These are phyloP conservation scores for Calonectria pauciramosa DNA, from an alignment of 2,329 filamentous ascomycete genomes.

Conservation along the genomic window DNA sequence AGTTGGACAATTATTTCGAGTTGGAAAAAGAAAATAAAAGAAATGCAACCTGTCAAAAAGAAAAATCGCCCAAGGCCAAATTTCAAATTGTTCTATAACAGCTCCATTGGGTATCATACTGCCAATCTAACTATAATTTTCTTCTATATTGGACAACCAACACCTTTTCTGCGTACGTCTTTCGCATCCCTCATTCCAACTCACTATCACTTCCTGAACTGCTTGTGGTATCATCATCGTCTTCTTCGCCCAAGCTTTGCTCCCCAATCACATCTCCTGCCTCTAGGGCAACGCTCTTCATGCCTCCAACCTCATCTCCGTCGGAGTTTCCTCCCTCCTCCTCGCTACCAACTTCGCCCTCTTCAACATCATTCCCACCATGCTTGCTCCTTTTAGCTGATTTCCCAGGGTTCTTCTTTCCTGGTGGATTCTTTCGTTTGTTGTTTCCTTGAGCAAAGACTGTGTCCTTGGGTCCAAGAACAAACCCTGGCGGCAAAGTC, in stretches of 20 bases:
- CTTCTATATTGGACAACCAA: neutral
- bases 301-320: conserved; percentile 34
- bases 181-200: conserved; percentile 5
- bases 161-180: neutral
- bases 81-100: neutral
- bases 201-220: conserved; percentile 59
- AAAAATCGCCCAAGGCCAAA: too few relatives aligned
- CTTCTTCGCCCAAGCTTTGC: conserved; percentile 55
- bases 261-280: conserved; percentile 55
- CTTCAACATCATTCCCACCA: conserved; percentile 47
- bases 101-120: neutral
- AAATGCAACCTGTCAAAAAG: neutral
- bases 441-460: conserved; percentile 30
- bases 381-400: conserved; percentile 42
- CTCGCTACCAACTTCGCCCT: conserved; percentile 51
- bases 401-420: conserved; percentile 32
- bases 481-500: conserved; percentile 48
- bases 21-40: neutral
- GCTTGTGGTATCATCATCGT: conserved; percentile 53
- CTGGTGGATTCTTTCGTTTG: conserved; percentile 44
- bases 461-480: conserved; percentile 49
- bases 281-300: conserved; percentile 38
- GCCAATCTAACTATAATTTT: neutral
- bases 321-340: conserved; percentile 45
- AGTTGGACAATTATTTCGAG: neutral